Conservation (phyloP, 768 basidiomycete genomes). For the Amanita polypyramis region DNA sequence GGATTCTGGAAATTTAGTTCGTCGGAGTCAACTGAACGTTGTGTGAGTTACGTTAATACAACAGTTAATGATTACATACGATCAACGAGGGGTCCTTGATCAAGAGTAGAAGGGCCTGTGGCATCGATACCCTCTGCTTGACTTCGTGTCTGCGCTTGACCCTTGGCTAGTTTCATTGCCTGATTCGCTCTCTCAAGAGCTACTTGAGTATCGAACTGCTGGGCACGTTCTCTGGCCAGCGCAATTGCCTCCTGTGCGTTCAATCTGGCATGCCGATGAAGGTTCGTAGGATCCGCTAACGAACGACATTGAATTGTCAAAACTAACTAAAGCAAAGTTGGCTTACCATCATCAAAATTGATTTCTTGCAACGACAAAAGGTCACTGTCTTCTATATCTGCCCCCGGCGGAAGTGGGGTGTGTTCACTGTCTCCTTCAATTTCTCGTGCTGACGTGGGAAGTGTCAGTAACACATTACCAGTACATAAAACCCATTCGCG, state of each 20-base stretch:
- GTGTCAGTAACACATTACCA: slow-evolving; percentile 5
- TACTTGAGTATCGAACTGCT: slow-evolving; percentile 79
- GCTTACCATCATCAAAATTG: slow-evolving; percentile 84
- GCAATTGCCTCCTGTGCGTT: slow-evolving; percentile 87
- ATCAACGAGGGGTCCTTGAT: slow-evolving; percentile 51
- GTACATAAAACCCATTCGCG: slow-evolving; percentile 16
- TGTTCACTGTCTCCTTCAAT: slow-evolving; percentile 49
- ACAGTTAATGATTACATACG: slow-evolving; percentile 33
- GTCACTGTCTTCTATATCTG: slow-evolving; percentile 46
- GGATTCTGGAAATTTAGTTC: slow-evolving; percentile 99
- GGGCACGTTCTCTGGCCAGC: slow-evolving; percentile 67
- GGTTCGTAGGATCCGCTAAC: slow-evolving; percentile 79
- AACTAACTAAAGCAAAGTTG: not conserved
- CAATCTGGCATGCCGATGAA: slow-evolving; percentile 73
- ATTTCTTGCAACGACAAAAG: slow-evolving; percentile 52
- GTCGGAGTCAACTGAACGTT: slow-evolving; percentile 72
- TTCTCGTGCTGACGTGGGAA: slow-evolving; percentile 51
- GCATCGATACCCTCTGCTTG: slow-evolving; percentile 24
- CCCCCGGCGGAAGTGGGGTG: slow-evolving; percentile 41
- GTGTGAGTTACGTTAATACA: not conserved
- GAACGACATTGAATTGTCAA: not conserved
- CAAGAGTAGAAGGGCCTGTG: slow-evolving; percentile 12
- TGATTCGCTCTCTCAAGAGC: slow-evolving; percentile 75
- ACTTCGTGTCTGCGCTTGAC: slow-evolving; percentile 21
- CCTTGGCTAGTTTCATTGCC: slow-evolving; percentile 58